Evolutionary conservation across 2,329 filamentous ascomycete species (phyloP).

Genomic region (Trichoderma hamatum): DNA sequence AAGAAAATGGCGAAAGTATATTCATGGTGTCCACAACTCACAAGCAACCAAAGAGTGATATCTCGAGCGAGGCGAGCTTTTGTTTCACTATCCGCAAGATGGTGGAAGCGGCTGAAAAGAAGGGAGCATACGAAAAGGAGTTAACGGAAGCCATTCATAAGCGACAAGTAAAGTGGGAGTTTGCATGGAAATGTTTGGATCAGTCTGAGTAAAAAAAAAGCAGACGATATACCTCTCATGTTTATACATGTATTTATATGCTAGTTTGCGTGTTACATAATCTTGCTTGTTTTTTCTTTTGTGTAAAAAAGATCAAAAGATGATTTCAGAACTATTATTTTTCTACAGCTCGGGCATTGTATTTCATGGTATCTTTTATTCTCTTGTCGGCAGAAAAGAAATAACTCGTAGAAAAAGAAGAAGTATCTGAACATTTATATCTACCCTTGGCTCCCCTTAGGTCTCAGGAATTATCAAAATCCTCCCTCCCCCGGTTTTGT

Average conservation of each 20-base stretch:
- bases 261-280: neutral
- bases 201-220: neutral
- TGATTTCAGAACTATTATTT: neutral
- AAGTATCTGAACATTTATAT: neutral
- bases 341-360: neutral
- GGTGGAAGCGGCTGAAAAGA: neutral
- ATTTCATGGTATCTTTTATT: slow-evolving; percentile 17
- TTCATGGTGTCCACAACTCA: neutral
- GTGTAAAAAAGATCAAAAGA: neutral
- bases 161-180: neutral
- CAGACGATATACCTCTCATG: neutral
- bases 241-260: neutral
- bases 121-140: neutral
- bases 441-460: neutral
- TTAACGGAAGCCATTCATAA: neutral
- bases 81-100: neutral
- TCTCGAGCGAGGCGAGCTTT: neutral
- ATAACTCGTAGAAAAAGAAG: neutral
- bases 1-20: neutral
- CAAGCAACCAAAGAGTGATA: neutral
- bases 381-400: neutral
- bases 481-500: slow-evolving; percentile 3
- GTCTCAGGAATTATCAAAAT: neutral
- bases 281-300: neutral
- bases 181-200: neutral